A percentile compares a stretch with the other conserved stretches of the same genome.
Evolutionary conservation across 2,329 filamentous ascomycete species (phyloP).

Genomic region (Diaporthe sp.): DNA sequence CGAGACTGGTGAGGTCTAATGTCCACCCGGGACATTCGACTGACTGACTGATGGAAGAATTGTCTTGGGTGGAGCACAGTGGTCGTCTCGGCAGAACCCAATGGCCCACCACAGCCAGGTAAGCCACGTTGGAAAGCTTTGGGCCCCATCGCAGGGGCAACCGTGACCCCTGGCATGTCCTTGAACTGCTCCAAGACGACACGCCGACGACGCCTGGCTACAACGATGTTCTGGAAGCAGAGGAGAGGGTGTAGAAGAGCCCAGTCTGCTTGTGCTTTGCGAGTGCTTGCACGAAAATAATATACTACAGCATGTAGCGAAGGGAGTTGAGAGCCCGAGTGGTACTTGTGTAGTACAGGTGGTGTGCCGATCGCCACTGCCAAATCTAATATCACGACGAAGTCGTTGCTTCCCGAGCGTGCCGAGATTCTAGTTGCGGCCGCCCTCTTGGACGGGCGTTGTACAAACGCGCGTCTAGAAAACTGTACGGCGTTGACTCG

Average conservation of each 20-base stretch:
- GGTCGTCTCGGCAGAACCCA: conserved; percentile 13
- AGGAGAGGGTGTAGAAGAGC: not conserved
- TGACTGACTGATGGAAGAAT: conserved; percentile 18
- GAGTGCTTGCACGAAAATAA: too few relatives aligned
- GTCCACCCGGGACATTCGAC: conserved; percentile 14
- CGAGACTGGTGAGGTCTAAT: conserved; percentile 4
- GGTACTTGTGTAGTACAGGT: not conserved
- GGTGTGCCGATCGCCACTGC: not conserved
- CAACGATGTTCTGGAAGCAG: not conserved
- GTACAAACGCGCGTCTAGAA: conserved; percentile 23
- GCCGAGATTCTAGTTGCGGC: conserved; percentile 22
- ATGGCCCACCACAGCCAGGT: not conserved
- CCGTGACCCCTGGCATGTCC: not conserved
- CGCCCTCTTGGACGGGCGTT: not conserved
- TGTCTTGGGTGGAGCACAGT: conserved; percentile 18
- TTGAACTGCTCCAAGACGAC: not conserved
- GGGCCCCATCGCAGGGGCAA: not conserved
- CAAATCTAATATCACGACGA: conserved; percentile 14
- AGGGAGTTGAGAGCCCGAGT: not conserved
- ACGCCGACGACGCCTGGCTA: not conserved
- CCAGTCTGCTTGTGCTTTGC: not conserved
- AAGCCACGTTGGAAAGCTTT: conserved; percentile 17
- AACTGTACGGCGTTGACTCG: not conserved
- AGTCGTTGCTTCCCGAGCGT: conserved; percentile 8
- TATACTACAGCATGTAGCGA: not conserved